These are phyloP conservation scores for Letharia lupina DNA, from an alignment of 495 filamentous ascomycete species.

Conservation along the genomic window DNA sequence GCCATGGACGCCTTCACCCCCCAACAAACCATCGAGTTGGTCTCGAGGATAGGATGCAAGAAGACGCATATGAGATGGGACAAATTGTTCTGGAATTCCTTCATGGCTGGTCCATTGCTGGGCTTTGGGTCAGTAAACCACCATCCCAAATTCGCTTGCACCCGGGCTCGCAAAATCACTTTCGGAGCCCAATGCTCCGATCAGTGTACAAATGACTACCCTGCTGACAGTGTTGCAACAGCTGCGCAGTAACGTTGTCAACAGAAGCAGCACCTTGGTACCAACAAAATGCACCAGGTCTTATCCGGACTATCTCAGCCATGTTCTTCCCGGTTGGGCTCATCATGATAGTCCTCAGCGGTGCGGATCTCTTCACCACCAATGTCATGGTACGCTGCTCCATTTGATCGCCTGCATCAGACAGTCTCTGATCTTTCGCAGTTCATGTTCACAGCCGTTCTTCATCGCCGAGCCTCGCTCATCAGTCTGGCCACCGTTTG, in stretches of 20 bases:
- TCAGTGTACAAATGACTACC: not conserved
- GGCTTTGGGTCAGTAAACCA: conserved; percentile 32
- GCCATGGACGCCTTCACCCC: conserved; percentile 24
- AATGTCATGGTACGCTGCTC: conserved; percentile 44
- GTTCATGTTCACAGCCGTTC: conserved; percentile 46
- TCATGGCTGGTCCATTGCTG: conserved; percentile 46
- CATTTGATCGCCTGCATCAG: not conserved
- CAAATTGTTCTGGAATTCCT: conserved; percentile 47
- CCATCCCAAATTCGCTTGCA: not conserved
- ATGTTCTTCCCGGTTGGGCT: conserved; percentile 52
- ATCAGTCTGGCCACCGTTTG: conserved; percentile 45
- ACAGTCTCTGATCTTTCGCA: conserved; percentile 20
- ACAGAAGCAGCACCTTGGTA: conserved; percentile 52
- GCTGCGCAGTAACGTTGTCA: conserved; percentile 43
- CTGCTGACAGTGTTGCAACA: not conserved
- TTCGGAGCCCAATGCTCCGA: not conserved
- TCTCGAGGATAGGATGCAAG: conserved; percentile 32
- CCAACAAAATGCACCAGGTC: conserved; percentile 49
- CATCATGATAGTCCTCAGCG: conserved; percentile 51
- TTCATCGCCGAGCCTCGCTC: conserved; percentile 45
- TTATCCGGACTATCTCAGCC: conserved; percentile 48
- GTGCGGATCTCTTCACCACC: conserved; percentile 45
- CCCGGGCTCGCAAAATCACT: not conserved
- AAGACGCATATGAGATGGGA: conserved; percentile 47
- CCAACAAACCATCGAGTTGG: conserved; percentile 23